Percentiles rank a stretch among this genome's conserved stretches.
Conservation (phyloP, 2,329 filamentous ascomycete genomes). For the Lecanicillium sp. region DNA sequence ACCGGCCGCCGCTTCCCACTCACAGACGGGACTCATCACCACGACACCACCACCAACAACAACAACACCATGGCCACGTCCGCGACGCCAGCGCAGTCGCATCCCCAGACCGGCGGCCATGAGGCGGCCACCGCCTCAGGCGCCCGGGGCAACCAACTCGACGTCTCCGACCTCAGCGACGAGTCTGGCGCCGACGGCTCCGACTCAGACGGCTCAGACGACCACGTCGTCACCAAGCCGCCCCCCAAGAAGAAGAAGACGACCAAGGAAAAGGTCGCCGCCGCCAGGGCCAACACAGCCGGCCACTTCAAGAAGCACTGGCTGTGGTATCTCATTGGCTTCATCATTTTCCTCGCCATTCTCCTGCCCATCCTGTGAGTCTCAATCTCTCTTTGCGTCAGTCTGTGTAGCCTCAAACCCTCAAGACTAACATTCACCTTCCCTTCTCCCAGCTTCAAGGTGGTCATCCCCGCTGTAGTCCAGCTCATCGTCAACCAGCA, state of each 20-base stretch:
- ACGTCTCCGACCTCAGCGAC: background rate
- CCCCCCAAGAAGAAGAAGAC: conserved; percentile 24
- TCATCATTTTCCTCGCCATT: conserved; percentile 15
- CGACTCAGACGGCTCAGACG: background rate
- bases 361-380: conserved; percentile 9
- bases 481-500: conserved; percentile 35
- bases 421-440: background rate
- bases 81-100: conserved; percentile 4
- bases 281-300: conserved; percentile 15
- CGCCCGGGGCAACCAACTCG: background rate
- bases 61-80: conserved; percentile 2
- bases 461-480: conserved; percentile 38
- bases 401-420: no score
- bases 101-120: conserved; percentile 1
- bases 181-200: background rate
- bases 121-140: conserved; percentile 2
- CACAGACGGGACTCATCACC: no score
- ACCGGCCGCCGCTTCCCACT: no score
- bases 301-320: conserved; percentile 33
- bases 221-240: conserved; percentile 5
- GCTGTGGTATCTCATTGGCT: conserved; percentile 34
- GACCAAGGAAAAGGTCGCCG: conserved; percentile 5
- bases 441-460: conserved; percentile 28
- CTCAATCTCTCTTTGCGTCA: background rate
- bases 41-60: background rate